These are phyloP conservation scores for Penicillium verrucosum DNA, from an alignment of 2,329 filamentous ascomycete species.

Conservation along the genomic window DNA sequence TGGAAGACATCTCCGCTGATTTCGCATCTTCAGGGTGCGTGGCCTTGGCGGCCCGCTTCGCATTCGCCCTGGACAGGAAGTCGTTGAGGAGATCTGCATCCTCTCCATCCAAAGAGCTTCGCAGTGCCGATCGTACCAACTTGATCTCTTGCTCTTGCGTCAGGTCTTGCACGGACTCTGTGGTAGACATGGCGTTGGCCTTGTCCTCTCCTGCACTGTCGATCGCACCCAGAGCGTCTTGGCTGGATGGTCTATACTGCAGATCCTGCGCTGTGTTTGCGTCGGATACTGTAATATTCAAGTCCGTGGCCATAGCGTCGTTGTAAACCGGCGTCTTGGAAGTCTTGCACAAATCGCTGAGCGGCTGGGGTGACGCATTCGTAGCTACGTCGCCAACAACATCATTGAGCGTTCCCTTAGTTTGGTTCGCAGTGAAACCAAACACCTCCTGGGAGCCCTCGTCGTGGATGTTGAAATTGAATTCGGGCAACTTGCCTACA, in stretches of 20 bases:
- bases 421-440: background rate
- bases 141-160: slow-evolving; percentile 33
- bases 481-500: slow-evolving; percentile 23
- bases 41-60: slow-evolving; percentile 40
- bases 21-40: slow-evolving; percentile 21
- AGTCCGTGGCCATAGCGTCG: background rate
- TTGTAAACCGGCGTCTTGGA: slow-evolving; percentile 11
- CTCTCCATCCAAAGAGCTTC: slow-evolving; percentile 38
- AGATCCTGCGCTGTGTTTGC: slow-evolving; percentile 11
- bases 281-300: slow-evolving; percentile 3
- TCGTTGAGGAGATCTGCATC: slow-evolving; percentile 41
- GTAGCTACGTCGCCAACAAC: slow-evolving; percentile 9
- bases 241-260: slow-evolving; percentile 5
- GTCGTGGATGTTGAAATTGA: slow-evolving; percentile 18
- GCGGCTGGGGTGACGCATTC: slow-evolving; percentile 8
- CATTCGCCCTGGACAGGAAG: slow-evolving; percentile 42
- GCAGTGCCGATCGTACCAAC: slow-evolving; percentile 37
- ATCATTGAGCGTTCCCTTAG: background rate
- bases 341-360: slow-evolving; percentile 4
- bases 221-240: slow-evolving; percentile 1
- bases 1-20: slow-evolving; percentile 11
- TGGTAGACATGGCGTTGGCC: slow-evolving; percentile 3
- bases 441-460: slow-evolving; percentile 4
- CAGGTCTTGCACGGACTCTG: slow-evolving; percentile 24
- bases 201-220: background rate